These are phyloP conservation scores for Mucor irregularis DNA, from an alignment of 371 early-diverging fungal genomes.

Conservation along the genomic window DNA sequence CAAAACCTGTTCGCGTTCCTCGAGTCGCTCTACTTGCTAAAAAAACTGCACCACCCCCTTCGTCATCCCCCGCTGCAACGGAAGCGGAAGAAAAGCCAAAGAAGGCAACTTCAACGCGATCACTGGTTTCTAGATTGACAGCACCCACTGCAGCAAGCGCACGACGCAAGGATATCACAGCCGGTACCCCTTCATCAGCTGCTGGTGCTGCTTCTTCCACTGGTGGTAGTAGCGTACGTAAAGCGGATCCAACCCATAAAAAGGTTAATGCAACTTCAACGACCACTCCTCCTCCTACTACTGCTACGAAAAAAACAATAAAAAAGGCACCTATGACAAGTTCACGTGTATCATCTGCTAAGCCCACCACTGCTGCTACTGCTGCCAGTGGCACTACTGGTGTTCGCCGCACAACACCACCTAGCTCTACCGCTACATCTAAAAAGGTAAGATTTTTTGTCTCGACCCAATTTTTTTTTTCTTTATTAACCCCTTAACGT, in stretches of 20 bases:
- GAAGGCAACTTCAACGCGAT: conserved; percentile 15
- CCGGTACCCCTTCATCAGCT: background rate
- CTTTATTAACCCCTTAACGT: background rate
- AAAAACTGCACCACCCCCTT: background rate
- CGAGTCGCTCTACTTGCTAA: conserved; percentile 23
- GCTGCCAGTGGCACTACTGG: background rate
- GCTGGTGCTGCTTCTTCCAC: background rate
- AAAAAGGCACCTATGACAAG: background rate
- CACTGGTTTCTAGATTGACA: conserved; percentile 26
- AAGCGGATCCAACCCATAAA: background rate
- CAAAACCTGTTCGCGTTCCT: conserved; percentile 1
- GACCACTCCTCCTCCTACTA: conserved; percentile 3
- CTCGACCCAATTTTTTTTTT: background rate
- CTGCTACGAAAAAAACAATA: background rate
- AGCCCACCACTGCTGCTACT: conserved; percentile 1
- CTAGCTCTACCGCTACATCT: conserved; percentile 3
- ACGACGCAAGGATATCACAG: conserved; percentile 8
- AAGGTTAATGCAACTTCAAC: background rate
- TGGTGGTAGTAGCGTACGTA: background rate
- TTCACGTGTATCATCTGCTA: background rate
- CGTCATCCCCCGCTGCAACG: background rate
- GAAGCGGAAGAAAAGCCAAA: conserved; percentile 13
- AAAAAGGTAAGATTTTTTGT: conserved; percentile 14
- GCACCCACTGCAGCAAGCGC: conserved; percentile 27
- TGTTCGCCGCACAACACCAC: conserved; percentile 4